Conservation (phyloP, 306 rosid genomes). For the Vicia villosa region DNA sequence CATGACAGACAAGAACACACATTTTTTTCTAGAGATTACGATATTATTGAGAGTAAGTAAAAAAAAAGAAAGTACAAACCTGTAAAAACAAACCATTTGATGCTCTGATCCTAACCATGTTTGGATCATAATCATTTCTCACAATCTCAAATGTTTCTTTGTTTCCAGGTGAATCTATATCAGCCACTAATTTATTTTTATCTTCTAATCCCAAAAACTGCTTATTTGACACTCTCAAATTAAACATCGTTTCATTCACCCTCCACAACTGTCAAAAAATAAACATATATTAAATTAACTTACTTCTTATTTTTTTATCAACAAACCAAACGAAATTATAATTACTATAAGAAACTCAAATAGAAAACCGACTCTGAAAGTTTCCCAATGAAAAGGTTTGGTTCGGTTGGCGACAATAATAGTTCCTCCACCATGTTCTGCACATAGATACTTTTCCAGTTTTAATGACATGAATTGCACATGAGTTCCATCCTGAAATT, state of each 20-base stretch:
- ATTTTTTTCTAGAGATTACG: neutral
- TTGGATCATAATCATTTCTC: slow-evolving; percentile 48
- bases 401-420: slow-evolving; percentile 54
- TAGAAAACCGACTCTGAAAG: slow-evolving; percentile 51
- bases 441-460: slow-evolving; percentile 49
- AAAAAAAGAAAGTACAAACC: slow-evolving; percentile 36
- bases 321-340: too few species aligned
- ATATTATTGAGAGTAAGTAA: slow-evolving; percentile 3
- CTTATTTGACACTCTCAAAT: slow-evolving; percentile 57
- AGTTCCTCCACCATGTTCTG: slow-evolving; percentile 63
- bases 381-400: slow-evolving; percentile 57
- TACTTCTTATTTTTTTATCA: slow-evolving; percentile 25
- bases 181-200: slow-evolving; percentile 40
- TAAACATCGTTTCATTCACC: slow-evolving; percentile 52
- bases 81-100: slow-evolving; percentile 57
- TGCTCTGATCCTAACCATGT: slow-evolving; percentile 54
- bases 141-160: slow-evolving; percentile 56
- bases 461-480: slow-evolving; percentile 57
- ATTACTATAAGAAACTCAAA: neutral
- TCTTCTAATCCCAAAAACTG: slow-evolving; percentile 50
- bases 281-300: neutral
- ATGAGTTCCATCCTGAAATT: slow-evolving; percentile 68
- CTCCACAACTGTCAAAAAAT: slow-evolving; percentile 56
- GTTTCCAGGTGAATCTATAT: slow-evolving; percentile 39
- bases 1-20: neutral